These are phyloP conservation scores for Nemania sp. DNA, from an alignment of 2,329 filamentous ascomycete genomes.

Conservation along the genomic window DNA sequence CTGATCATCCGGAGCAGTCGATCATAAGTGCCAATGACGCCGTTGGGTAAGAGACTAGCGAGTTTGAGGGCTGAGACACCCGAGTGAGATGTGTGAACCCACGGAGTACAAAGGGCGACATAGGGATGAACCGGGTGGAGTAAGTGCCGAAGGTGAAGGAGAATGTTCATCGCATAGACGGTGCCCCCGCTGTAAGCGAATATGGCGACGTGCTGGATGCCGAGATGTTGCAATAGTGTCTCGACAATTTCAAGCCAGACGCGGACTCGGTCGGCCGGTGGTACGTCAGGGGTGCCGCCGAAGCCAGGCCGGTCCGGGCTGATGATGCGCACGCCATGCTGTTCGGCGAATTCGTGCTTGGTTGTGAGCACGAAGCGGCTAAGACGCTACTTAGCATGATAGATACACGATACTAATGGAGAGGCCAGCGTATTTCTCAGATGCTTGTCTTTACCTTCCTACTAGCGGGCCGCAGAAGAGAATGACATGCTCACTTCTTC, in stretches of 20 bases:
- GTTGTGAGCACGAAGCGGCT: slow-evolving; percentile 38
- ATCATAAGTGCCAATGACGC: slow-evolving; percentile 23
- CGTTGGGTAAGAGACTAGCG: slow-evolving; percentile 21
- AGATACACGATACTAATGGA: background rate
- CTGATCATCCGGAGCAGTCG: slow-evolving; percentile 16
- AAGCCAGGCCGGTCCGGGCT: slow-evolving; percentile 42
- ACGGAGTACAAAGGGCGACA: slow-evolving; percentile 28
- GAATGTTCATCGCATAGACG: slow-evolving; percentile 31
- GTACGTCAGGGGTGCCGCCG: slow-evolving; percentile 39
- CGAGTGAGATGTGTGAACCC: slow-evolving; percentile 30
- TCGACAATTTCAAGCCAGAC: slow-evolving; percentile 39
- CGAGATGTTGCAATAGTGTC: slow-evolving; percentile 41
- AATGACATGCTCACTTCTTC: slow-evolving; percentile 24
- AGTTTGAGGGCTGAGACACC: slow-evolving; percentile 22
- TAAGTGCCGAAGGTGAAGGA: slow-evolving; percentile 30
- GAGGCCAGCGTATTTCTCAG: background rate
- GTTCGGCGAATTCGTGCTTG: slow-evolving; percentile 41
- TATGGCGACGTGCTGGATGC: slow-evolving; percentile 35
- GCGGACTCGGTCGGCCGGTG: slow-evolving; percentile 27
- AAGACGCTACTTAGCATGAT: background rate
- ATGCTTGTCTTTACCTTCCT: slow-evolving; percentile 22
- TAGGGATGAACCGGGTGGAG: slow-evolving; percentile 32
- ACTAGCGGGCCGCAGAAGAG: slow-evolving; percentile 28
- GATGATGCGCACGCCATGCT: slow-evolving; percentile 41
- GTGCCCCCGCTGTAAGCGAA: slow-evolving; percentile 29